Conservation (phyloP, 1,284 basidiomycete genomes). For the Trichosporon sp. region DNA sequence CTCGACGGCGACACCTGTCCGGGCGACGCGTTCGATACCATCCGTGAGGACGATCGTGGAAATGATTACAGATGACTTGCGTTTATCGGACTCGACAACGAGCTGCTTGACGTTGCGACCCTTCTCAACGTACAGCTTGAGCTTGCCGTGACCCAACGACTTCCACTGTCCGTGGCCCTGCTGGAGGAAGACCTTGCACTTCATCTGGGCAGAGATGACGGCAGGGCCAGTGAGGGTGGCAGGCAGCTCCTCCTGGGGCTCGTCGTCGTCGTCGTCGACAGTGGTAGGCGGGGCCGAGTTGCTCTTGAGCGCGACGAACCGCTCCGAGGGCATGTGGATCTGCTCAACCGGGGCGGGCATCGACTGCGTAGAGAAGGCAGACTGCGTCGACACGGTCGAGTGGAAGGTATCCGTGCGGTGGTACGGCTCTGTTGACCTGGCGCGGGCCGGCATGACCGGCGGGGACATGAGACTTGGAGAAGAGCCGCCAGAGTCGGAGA, state of each 20-base stretch:
- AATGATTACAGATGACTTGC: constrained; percentile 68
- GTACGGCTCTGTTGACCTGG: background rate
- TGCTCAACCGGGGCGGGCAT: constrained; percentile 68
- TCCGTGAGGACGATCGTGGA: constrained; percentile 93
- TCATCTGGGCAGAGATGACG: constrained; percentile 84
- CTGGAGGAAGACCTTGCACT: constrained; percentile 96
- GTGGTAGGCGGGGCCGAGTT: background rate
- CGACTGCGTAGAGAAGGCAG: constrained; percentile 19
- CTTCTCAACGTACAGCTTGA: constrained; percentile 77
- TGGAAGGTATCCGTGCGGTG: constrained; percentile 2
- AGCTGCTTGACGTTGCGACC: constrained; percentile 87
- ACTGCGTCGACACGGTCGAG: background rate
- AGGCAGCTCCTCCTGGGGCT: constrained; percentile 51
- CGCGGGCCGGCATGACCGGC: constrained; percentile 13
- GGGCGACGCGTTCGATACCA: constrained; percentile 94
- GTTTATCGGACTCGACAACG: constrained; percentile 85
- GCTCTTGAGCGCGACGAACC: constrained; percentile 8
- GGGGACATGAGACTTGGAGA: constrained; percentile 26
- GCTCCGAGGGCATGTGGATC: constrained; percentile 55
- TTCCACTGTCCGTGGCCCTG: constrained; percentile 97
- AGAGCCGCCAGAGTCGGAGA: constrained; percentile 28
- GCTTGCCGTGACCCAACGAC: constrained; percentile 76
- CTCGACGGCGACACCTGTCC: constrained; percentile 95
- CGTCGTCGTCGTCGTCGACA: background rate
- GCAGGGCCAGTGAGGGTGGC: constrained; percentile 60